Evolutionary conservation across 2,329 filamentous ascomycete species (phyloP).

Genomic region (Beauveria rudraprayagi): DNA sequence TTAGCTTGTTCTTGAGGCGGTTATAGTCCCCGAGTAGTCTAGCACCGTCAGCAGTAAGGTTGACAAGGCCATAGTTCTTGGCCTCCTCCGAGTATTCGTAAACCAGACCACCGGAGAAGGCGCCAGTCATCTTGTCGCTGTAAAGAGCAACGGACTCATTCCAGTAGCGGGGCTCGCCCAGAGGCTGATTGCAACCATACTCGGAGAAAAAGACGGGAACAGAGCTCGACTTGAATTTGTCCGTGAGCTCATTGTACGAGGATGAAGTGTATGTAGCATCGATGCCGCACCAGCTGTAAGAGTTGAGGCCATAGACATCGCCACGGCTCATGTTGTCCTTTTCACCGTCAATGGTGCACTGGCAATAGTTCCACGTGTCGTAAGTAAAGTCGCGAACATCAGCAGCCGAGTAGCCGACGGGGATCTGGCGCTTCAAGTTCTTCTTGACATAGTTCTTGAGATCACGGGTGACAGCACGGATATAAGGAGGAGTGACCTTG

Average conservation of each 20-base stretch:
- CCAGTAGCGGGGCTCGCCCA: slow-evolving; percentile 60
- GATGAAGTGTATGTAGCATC: slow-evolving; percentile 55
- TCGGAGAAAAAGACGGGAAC: slow-evolving; percentile 79
- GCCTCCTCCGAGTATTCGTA: slow-evolving; percentile 73
- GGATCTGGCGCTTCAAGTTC: slow-evolving; percentile 58
- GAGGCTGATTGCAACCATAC: slow-evolving; percentile 62
- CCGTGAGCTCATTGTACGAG: slow-evolving; percentile 55
- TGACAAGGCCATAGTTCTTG: slow-evolving; percentile 58
- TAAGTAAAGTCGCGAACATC: slow-evolving; percentile 66
- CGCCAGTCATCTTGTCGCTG: slow-evolving; percentile 56
- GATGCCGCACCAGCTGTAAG: slow-evolving; percentile 59
- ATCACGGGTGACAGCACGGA: slow-evolving; percentile 68
- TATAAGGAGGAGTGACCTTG: slow-evolving; percentile 57
- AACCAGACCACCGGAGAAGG: slow-evolving; percentile 69
- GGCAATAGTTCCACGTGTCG: slow-evolving; percentile 69
- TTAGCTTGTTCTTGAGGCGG: slow-evolving; percentile 67
- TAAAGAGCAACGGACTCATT: slow-evolving; percentile 70
- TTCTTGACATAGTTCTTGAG: slow-evolving; percentile 74
- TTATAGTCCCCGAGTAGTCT: slow-evolving; percentile 58
- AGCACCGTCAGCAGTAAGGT: slow-evolving; percentile 50
- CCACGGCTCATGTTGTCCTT: slow-evolving; percentile 53
- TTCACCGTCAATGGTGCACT: slow-evolving; percentile 52
- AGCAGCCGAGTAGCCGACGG: slow-evolving; percentile 73
- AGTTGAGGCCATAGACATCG: slow-evolving; percentile 71
- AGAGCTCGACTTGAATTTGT: slow-evolving; percentile 55